Percentiles rank a stretch among this genome's conserved stretches.
Conservation (phyloP, 805 yeast genomes). For the Cyberlindnera euphorbiiphila region DNA sequence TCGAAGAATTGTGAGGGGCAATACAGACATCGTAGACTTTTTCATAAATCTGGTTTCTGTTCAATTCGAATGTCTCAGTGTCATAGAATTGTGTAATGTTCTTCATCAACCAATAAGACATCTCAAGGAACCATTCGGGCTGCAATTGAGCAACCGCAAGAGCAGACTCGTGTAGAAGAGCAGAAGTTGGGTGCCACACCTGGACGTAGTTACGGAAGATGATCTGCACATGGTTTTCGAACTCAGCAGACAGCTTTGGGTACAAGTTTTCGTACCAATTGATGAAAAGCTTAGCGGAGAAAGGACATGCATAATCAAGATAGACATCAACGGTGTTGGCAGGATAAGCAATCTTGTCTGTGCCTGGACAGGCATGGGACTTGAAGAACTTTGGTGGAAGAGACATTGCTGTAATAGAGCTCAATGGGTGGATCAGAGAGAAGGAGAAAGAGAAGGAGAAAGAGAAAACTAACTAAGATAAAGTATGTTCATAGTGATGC, state of each 20-base stretch:
- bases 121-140: slow-evolving; percentile 54
- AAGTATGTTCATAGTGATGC: no score
- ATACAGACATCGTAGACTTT: slow-evolving; percentile 49
- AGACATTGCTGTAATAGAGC: slow-evolving; percentile 23
- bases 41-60: slow-evolving; percentile 53
- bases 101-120: slow-evolving; percentile 52
- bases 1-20: slow-evolving; percentile 33
- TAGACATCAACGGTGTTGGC: slow-evolving; percentile 53
- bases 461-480: not conserved
- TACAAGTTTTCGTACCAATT: slow-evolving; percentile 50
- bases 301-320: slow-evolving; percentile 78
- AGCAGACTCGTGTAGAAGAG: slow-evolving; percentile 64
- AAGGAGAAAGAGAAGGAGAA: not conserved
- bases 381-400: slow-evolving; percentile 26
- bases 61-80: slow-evolving; percentile 46
- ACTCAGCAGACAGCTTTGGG: slow-evolving; percentile 44
- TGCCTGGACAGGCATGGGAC: slow-evolving; percentile 24
- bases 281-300: slow-evolving; percentile 58
- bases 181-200: slow-evolving; percentile 86
- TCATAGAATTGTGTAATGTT: slow-evolving; percentile 58
- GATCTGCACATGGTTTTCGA: slow-evolving; percentile 51
- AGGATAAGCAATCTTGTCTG: slow-evolving; percentile 10
- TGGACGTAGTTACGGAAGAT: slow-evolving; percentile 74
- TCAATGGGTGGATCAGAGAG: no score
- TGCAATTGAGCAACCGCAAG: slow-evolving; percentile 60